Evolutionary conservation across 495 filamentous ascomycete genomes (phyloP).

Genomic region (Hypoxylon crocopeplum): DNA sequence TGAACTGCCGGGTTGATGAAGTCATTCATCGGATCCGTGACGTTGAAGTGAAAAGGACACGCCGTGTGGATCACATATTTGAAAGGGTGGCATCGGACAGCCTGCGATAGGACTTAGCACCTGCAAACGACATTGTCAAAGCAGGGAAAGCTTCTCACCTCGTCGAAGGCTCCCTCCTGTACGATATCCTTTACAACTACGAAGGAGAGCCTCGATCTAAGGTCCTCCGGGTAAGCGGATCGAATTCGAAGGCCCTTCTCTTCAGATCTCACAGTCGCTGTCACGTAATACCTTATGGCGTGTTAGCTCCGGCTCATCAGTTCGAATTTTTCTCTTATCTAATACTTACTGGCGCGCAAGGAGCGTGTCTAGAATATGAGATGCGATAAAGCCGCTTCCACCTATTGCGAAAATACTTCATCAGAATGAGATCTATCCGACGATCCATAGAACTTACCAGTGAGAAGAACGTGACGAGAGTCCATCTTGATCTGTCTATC

Average conservation of each 20-base stretch:
- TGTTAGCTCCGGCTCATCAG: not conserved
- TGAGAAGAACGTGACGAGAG: not conserved
- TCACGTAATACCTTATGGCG: not conserved
- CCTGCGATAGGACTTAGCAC: not conserved
- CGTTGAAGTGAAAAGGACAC: slow-evolving; percentile 46
- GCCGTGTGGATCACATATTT: slow-evolving; percentile 52
- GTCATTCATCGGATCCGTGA: slow-evolving; percentile 44
- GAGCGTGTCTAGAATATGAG: slow-evolving; percentile 1
- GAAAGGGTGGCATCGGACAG: slow-evolving; percentile 30
- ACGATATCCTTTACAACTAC: not conserved
- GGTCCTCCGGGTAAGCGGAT: not conserved
- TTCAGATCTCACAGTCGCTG: not conserved
- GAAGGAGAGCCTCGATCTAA: not conserved
- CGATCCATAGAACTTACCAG: not conserved
- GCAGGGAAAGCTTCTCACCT: not conserved
- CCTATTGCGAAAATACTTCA: not conserved
- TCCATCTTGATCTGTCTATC: not conserved
- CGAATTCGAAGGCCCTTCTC: not conserved
- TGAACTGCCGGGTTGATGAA: slow-evolving; percentile 52
- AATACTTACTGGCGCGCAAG: slow-evolving; percentile 4
- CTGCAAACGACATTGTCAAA: not conserved
- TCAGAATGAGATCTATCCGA: not conserved
- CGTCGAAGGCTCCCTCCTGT: slow-evolving; percentile 1
- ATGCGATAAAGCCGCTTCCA: slow-evolving; percentile 5
- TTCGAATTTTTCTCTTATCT: not conserved